Percentiles rank a stretch among this genome's conserved stretches.
Evolutionary conservation across 768 basidiomycete species (phyloP).

Genomic region (Trametes villosa): DNA sequence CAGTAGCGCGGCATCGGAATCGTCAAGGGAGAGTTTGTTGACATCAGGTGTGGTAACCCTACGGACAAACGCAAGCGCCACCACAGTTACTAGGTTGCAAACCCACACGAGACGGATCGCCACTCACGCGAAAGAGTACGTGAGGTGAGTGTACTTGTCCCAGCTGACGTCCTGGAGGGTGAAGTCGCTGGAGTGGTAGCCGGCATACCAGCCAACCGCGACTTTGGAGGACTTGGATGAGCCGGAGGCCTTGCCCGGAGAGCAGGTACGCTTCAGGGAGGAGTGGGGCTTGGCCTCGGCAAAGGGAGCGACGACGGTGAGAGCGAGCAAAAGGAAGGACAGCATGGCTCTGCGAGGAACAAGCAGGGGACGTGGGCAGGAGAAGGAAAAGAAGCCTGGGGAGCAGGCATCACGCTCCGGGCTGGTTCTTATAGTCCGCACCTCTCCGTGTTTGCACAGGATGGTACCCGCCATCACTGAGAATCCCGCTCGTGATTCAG

Average conservation of each 20-base stretch:
- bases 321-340: conserved; percentile 20
- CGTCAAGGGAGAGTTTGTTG: conserved; percentile 28
- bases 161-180: conserved; percentile 53
- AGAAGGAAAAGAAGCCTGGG: background rate
- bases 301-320: conserved; percentile 12
- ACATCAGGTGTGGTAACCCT: conserved; percentile 28
- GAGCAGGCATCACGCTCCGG: background rate
- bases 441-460: conserved; percentile 4
- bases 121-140: conserved; percentile 69
- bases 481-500: background rate
- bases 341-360: conserved; percentile 10
- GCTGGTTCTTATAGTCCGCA: conserved; percentile 2
- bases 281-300: conserved; percentile 12
- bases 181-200: conserved; percentile 49
- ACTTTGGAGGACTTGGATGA: conserved; percentile 33
- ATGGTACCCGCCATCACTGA: background rate
- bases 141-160: conserved; percentile 58
- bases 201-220: conserved; percentile 59
- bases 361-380: too few species aligned
- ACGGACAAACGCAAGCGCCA: background rate
- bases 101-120: too few species aligned
- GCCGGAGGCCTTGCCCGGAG: background rate
- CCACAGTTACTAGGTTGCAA: too few species aligned
- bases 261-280: conserved; percentile 9
- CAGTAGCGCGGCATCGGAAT: conserved; percentile 30